A percentile compares a stretch with the other conserved stretches of the same genome.
These are phyloP conservation scores for Parietichytrium sp. DNA, from an alignment of 108 stramenopile genomes.

Conservation along the genomic window DNA sequence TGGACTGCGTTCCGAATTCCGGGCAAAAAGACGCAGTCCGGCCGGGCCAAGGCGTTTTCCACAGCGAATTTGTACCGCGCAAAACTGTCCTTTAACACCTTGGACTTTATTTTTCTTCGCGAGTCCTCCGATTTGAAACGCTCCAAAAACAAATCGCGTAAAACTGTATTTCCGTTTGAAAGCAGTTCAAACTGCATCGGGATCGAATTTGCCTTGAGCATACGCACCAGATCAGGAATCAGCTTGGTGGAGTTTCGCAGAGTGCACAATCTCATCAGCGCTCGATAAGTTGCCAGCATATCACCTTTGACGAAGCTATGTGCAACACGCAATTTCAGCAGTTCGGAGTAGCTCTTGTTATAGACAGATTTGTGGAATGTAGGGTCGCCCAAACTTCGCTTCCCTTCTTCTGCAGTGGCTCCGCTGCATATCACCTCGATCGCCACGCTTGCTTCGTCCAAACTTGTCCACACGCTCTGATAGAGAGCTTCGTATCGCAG, in stretches of 20 bases:
- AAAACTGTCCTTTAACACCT: neutral
- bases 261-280: neutral
- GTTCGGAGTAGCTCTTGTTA: neutral
- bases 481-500: constrained; percentile 4
- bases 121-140: neutral
- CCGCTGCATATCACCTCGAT: neutral
- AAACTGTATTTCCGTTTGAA: neutral
- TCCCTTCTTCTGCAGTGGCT: neutral
- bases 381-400: no score
- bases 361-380: no score
- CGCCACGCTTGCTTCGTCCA: neutral
- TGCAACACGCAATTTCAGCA: constrained; percentile 11
- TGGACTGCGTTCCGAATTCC: constrained; percentile 16
- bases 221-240: constrained; percentile 7
- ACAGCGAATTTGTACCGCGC: neutral
- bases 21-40: constrained; percentile 26
- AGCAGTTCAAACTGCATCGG: neutral
- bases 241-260: neutral
- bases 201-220: neutral
- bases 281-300: neutral
- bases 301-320: neutral
- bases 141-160: neutral
- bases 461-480: neutral
- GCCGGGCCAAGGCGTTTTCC: neutral
- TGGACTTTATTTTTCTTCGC: neutral